phyloP scores from a whole-genome alignment of 2,329 filamentous ascomycete species.

The Trichoderma arundinaceum region DNA sequence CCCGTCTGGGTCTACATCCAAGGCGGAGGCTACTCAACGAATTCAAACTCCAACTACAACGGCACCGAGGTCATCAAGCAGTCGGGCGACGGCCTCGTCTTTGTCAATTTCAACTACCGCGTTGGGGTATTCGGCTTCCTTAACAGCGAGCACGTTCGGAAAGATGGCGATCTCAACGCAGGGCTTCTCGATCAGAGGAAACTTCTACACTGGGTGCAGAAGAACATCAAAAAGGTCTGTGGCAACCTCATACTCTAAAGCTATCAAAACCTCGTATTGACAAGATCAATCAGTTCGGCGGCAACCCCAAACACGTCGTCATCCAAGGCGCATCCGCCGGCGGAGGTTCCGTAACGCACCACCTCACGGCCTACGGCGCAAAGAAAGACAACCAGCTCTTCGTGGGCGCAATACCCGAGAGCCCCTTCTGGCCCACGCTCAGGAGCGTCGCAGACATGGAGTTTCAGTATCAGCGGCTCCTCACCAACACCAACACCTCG shows the following conservation, averaged over 20 bases:
- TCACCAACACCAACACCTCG: slow-evolving; percentile 46
- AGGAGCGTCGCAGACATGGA: slow-evolving; percentile 52
- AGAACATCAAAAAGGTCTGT: slow-evolving; percentile 58
- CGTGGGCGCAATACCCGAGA: slow-evolving; percentile 53
- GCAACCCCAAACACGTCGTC: slow-evolving; percentile 63
- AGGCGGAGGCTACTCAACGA: slow-evolving; percentile 54
- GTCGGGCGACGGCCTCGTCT: slow-evolving; percentile 55
- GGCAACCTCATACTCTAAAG: not conserved
- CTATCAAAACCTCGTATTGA: not conserved
- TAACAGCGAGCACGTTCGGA: slow-evolving; percentile 59
- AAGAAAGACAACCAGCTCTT: slow-evolving; percentile 52
- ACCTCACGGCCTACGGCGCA: slow-evolving; percentile 55
- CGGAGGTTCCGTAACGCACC: slow-evolving; percentile 62
- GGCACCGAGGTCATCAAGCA: slow-evolving; percentile 53
- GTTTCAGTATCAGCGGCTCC: slow-evolving; percentile 53
- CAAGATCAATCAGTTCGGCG: slow-evolving; percentile 54
- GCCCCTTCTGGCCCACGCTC: slow-evolving; percentile 57
- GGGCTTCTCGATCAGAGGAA: slow-evolving; percentile 69
- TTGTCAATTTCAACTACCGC: slow-evolving; percentile 68
- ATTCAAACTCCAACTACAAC: slow-evolving; percentile 60
- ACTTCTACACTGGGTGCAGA: slow-evolving; percentile 65
- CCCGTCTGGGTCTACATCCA: slow-evolving; percentile 51
- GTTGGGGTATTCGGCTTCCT: slow-evolving; percentile 69
- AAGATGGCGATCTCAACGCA: slow-evolving; percentile 64
- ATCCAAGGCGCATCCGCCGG: slow-evolving; percentile 68